phyloP scores from a whole-genome alignment of 2,329 filamentous ascomycete genomes.

The Cordyceps militaris region DNA sequence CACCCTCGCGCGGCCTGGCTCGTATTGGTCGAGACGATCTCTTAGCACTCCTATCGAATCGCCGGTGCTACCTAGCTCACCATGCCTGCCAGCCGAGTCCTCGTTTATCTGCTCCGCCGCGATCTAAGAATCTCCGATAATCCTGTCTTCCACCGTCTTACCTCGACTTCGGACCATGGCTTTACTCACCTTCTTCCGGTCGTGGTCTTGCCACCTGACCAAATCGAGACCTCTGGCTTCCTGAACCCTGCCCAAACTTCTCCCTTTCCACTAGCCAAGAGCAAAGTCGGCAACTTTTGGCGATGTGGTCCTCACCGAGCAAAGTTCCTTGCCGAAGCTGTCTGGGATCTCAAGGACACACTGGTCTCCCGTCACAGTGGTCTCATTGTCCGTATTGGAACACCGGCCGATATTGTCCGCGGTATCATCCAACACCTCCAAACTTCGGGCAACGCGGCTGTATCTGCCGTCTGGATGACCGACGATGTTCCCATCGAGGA shows the following conservation, averaged over 20 bases:
- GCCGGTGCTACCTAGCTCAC: background rate
- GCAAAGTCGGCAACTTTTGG: constrained; percentile 61
- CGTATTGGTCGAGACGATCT: background rate
- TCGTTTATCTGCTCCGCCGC: constrained; percentile 65
- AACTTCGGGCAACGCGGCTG: constrained; percentile 29
- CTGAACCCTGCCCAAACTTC: constrained; percentile 46
- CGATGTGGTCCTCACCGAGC: constrained; percentile 65
- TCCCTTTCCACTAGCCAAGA: constrained; percentile 63
- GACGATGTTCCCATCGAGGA: constrained; percentile 65
- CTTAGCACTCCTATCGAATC: background rate
- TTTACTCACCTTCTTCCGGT: constrained; percentile 66
- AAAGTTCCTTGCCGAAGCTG: constrained; percentile 63
- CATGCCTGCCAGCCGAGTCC: constrained; percentile 39
- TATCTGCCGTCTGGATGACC: constrained; percentile 67
- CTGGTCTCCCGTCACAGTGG: constrained; percentile 54
- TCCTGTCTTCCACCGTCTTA: constrained; percentile 57
- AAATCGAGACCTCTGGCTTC: constrained; percentile 70
- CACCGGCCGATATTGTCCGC: constrained; percentile 49
- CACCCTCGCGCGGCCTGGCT: background rate
- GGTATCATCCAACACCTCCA: constrained; percentile 46
- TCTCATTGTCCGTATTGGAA: constrained; percentile 58
- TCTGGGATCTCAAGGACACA: constrained; percentile 63
- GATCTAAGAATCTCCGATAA: constrained; percentile 71
- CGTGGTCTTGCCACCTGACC: constrained; percentile 61
- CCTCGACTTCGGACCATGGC: constrained; percentile 40